Base-by-base conservation (phyloP, 129 eudicot genomes). In the Chrysanthemum seticuspe region DNA sequence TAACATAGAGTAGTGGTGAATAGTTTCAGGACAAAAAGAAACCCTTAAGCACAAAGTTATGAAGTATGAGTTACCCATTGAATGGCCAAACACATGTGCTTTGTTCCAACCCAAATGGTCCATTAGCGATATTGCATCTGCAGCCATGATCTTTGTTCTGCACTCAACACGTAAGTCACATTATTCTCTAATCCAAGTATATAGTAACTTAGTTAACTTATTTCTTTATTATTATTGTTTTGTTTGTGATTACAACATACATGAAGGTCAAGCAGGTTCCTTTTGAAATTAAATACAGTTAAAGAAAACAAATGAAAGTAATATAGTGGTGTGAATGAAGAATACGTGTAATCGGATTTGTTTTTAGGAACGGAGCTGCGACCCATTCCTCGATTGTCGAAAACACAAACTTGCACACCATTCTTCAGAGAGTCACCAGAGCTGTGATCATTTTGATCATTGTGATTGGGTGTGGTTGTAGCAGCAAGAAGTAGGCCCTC, bases 61-160 rank as follows among this genome's bases (percentile, higher is more conserved):
- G 64, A 67, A 23, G 25, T 47, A 72, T 49, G 5, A 80, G 91
- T 78, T 74, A 95, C 99, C 99, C 97, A 95, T 95, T 68, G 99
- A 95, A 81, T 95, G 99, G 15, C 99, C 99, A 67, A 95, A 85
- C 14, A 95, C 90, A 84, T 95, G 99, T 49, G 97, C 99, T 86
- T 87, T 88, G 74, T 74, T 69, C 99, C 99, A 95, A 60, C 94
- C 97, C 81, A 95, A 82, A 67, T 95, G 97, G 64, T 95, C 95
- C 94, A 95, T 87, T 34, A 95, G 68, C 62, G 96, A 91, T 59
- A 95, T 91, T 11, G 96, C 96, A 85, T 95, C 99, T 81, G 88
- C 88, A 6, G 96, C 99, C 97, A 95, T 95, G 34, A 91, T 88
- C 10, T 50, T 91, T 40, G 99, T 95, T 70, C 99, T 95, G 87